Evolutionary conservation across 805 yeast species (phyloP).

Genomic region (Monosporozyma solicola): DNA sequence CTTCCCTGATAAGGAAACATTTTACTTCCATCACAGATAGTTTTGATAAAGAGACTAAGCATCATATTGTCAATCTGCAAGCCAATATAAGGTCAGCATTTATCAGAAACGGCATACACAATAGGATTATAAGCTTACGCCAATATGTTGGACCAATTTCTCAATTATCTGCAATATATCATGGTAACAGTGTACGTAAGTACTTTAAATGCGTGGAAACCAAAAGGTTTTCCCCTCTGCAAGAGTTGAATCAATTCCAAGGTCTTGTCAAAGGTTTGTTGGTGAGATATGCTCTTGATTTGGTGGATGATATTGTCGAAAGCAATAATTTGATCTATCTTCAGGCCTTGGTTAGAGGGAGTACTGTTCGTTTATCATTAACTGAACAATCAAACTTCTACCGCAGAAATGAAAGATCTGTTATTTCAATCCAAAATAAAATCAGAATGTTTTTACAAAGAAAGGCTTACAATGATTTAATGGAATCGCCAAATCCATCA

Average conservation of each 20-base stretch:
- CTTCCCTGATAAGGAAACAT: slow-evolving; percentile 33
- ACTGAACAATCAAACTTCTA: slow-evolving; percentile 39
- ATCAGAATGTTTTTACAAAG: slow-evolving; percentile 62
- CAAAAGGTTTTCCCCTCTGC: background rate
- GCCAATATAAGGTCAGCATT: slow-evolving; percentile 44
- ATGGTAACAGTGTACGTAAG: slow-evolving; percentile 7
- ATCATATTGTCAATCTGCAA: slow-evolving; percentile 43
- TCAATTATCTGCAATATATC: slow-evolving; percentile 10
- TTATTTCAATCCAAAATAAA: slow-evolving; percentile 65
- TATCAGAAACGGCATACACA: background rate
- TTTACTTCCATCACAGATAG: slow-evolving; percentile 9
- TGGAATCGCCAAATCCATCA: slow-evolving; percentile 67
- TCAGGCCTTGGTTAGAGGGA: slow-evolving; percentile 51
- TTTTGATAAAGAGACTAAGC: background rate
- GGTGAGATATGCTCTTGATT: slow-evolving; percentile 46
- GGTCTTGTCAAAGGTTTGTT: slow-evolving; percentile 55
- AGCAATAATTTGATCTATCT: slow-evolving; percentile 34
- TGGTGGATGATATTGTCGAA: slow-evolving; percentile 45
- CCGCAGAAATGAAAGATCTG: slow-evolving; percentile 42
- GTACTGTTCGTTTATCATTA: slow-evolving; percentile 31
- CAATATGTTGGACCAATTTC: slow-evolving; percentile 4
- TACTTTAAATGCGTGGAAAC: background rate
- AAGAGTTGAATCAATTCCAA: slow-evolving; percentile 40
- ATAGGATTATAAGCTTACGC: slow-evolving; percentile 20
- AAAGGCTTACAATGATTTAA: slow-evolving; percentile 62